Evolutionary conservation across 805 yeast species (phyloP).

Genomic region (Saccharomycopsis fibuligera): DNA sequence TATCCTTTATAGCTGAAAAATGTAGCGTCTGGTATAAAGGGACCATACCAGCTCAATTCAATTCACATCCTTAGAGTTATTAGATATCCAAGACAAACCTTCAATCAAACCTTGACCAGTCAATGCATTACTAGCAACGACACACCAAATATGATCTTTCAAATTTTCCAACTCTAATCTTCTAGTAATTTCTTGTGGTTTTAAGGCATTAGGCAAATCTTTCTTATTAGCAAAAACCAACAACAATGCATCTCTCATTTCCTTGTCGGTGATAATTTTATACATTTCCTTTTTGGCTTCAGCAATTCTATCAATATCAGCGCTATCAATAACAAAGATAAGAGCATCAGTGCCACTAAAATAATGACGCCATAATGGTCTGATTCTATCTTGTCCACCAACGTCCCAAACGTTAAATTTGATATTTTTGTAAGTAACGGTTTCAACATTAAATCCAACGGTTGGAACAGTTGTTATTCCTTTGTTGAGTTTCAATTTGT

Average conservation of each 20-base stretch:
- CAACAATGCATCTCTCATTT: conserved; percentile 71
- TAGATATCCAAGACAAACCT: conserved; percentile 80
- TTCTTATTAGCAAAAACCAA: conserved; percentile 87
- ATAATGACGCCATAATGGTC: conserved; percentile 94
- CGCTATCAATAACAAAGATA: conserved; percentile 83
- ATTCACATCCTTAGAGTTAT: conserved; percentile 38
- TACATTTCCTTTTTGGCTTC: conserved; percentile 74
- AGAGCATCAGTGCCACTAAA: conserved; percentile 90
- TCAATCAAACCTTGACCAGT: conserved; percentile 88
- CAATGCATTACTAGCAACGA: conserved; percentile 83
- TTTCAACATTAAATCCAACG: conserved; percentile 89
- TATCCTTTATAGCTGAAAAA: no score
- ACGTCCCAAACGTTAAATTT: conserved; percentile 91
- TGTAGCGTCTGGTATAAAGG: no score
- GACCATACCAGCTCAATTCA: no score
- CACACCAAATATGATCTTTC: conserved; percentile 78
- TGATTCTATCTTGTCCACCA: conserved; percentile 90
- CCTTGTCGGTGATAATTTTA: conserved; percentile 76
- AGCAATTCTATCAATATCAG: conserved; percentile 63
- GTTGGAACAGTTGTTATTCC: conserved; percentile 82
- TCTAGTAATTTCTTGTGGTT: conserved; percentile 76
- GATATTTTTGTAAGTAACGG: conserved; percentile 73
- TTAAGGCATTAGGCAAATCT: conserved; percentile 65
- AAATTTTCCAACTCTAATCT: conserved; percentile 54
- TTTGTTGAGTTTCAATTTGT: conserved; percentile 74